phyloP scores from a whole-genome alignment of 306 rosid species.

The Dalbergia cultrata region DNA sequence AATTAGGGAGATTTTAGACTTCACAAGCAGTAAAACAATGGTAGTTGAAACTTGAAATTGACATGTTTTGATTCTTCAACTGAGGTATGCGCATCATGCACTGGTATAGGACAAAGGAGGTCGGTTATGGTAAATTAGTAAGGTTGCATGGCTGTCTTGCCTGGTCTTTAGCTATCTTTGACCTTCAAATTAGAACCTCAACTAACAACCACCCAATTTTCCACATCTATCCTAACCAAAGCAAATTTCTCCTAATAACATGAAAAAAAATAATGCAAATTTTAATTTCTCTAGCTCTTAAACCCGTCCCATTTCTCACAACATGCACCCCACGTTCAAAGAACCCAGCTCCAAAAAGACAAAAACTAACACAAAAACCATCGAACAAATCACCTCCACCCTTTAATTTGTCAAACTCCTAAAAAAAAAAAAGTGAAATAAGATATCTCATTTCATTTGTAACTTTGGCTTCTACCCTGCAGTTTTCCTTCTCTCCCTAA shows the following conservation, averaged over 20 bases:
- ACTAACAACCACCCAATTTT: constrained; percentile 71
- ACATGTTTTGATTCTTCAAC: constrained; percentile 4
- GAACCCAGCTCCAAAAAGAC: constrained; percentile 49
- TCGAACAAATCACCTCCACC: constrained; percentile 56
- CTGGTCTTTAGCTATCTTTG: constrained; percentile 62
- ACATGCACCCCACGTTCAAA: constrained; percentile 88
- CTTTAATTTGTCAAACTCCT: constrained; percentile 43
- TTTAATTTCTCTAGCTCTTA: constrained; percentile 45
- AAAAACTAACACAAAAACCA: constrained; percentile 45
- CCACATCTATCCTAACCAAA: neutral
- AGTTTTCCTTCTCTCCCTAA: constrained; percentile 36
- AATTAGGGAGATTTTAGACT: neutral
- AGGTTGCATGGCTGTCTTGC: constrained; percentile 49
- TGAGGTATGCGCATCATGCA: constrained; percentile 9
- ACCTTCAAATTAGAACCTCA: constrained; percentile 61
- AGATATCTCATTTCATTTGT: constrained; percentile 38
- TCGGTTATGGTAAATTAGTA: constrained; percentile 9
- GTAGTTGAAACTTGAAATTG: constrained; percentile 32
- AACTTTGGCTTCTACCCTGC: constrained; percentile 43
- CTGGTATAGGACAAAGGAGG: neutral
- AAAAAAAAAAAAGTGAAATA: constrained; percentile 15
- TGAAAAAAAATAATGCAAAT: constrained; percentile 15
- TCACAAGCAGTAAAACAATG: neutral
- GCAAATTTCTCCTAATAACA: constrained; percentile 25
- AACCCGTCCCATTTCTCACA: constrained; percentile 49